A percentile compares a stretch with the other conserved stretches of the same genome.
Conservation (phyloP, 306 rosid species). For the Malus orientalis region DNA sequence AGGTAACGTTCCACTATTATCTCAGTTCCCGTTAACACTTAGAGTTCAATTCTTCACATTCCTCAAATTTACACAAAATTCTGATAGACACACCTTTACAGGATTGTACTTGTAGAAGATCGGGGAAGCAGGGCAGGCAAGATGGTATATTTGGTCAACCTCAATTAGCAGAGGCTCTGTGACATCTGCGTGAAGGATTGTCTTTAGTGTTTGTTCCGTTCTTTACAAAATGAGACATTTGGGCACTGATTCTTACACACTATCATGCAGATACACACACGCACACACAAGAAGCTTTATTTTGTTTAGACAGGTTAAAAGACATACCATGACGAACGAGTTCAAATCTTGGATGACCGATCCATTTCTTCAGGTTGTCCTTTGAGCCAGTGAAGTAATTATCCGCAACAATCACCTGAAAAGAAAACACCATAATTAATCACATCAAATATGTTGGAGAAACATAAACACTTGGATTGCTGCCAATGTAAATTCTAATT, state of each 20-base stretch:
- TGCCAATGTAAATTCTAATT: neutral
- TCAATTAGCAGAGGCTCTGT: conserved; percentile 79
- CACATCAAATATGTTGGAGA: neutral
- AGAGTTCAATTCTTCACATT: neutral
- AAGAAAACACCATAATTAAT: neutral
- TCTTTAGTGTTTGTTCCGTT: no score
- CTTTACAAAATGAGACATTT: no score
- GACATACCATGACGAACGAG: conserved; percentile 86
- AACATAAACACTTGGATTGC: neutral
- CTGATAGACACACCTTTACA: conserved; percentile 55
- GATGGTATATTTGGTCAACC: conserved; percentile 94
- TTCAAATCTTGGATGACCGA: conserved; percentile 97
- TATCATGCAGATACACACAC: neutral
- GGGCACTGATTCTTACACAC: no score
- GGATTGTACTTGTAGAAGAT: conserved; percentile 96
- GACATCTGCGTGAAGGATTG: conserved; percentile 41
- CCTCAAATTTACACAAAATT: neutral
- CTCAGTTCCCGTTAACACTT: neutral
- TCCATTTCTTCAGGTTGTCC: conserved; percentile 89
- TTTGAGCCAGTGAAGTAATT: conserved; percentile 93
- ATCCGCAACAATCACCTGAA: conserved; percentile 80
- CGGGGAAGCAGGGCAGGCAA: conserved; percentile 97
- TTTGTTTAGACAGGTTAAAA: neutral
- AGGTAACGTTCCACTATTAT: neutral
- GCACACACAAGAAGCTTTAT: neutral